Base-by-base conservation (phyloP, 345 rosid genomes). In the Lagerstroemia speciosa region DNA sequence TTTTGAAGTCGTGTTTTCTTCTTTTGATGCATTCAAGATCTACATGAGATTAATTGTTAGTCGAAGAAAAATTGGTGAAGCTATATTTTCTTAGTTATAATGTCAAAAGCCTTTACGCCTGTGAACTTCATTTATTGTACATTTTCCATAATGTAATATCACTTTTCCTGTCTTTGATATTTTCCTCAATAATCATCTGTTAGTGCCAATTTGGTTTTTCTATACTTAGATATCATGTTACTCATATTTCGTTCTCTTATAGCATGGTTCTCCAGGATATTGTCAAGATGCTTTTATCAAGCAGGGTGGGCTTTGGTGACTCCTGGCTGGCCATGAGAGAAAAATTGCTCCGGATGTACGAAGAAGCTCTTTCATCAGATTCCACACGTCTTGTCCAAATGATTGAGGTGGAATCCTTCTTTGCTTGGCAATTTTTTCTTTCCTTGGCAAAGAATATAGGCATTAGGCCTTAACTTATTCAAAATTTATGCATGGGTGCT, bases 231-330 rank as follows among this genome's bases (percentile, higher is more conserved):
- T 17, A 3, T 26, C 48, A 65, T 8, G 26, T n/a, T 8, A 46
- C 67, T 65, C 31, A 31, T 61, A 24, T 66, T 43, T 22, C 45
- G 33, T 60, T 48, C 41, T 65, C 24, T 60, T 32, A 75, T 77
- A 93, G 97, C 62, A 72, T 53, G 76, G 80, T 83, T 67, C 76
- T 93, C 75, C 86, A 81, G 80, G 90, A 84, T 83, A 91, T 93
- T 69, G 86, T 91, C 71, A 74, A 78, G 78, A 85, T 78, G 81
- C 78, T 89, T 75, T 79, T 89, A 72, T 86, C 89, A 69, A 78
- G 80, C 67, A 86, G 77, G 73, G 83, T 77, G 71, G 83, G 78
- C 36, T 83, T 78, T 75, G 87, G 87, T 60, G 88, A 74, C 75
- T 71, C 85, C 24, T 80, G 97, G 91, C 67, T 64, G 81, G 75